A percentile compares a stretch with the other conserved stretches of the same genome.
Conservation (phyloP, 2,329 filamentous ascomycete species). For the Diplodia scrobiculata region DNA sequence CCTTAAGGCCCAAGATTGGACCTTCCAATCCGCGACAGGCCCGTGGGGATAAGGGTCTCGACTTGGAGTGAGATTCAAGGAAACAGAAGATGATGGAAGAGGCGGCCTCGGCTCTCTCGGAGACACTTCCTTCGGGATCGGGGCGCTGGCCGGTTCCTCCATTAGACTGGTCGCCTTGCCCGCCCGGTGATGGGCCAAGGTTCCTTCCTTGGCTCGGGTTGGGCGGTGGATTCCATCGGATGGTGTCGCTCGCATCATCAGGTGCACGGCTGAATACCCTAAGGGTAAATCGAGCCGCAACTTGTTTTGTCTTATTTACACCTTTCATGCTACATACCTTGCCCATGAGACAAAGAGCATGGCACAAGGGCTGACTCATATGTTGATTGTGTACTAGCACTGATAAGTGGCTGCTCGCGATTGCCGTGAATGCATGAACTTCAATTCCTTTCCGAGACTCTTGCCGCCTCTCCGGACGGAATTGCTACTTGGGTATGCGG, state of each 20-base stretch:
- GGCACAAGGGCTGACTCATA: not conserved
- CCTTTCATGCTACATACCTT: not conserved
- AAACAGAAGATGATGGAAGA: not conserved
- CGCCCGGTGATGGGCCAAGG: not conserved
- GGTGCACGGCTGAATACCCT: not conserved
- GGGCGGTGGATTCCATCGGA: not conserved
- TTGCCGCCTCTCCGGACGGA: too few species aligned
- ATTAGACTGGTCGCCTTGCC: not conserved
- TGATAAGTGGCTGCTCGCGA: not conserved
- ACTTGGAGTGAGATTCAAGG: slow-evolving; percentile 9
- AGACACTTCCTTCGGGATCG: slow-evolving; percentile 2
- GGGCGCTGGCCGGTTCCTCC: not conserved
- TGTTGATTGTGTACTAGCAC: not conserved
- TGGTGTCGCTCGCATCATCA: not conserved
- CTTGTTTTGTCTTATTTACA: not conserved
- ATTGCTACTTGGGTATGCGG: too few species aligned
- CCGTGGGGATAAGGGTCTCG: not conserved
- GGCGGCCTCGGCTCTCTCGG: not conserved
- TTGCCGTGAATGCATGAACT: not conserved
- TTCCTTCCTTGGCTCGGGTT: not conserved
- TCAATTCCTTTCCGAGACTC: not conserved
- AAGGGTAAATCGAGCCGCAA: slow-evolving; percentile 7
- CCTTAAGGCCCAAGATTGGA: not conserved
- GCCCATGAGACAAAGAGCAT: not conserved
- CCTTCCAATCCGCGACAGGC: not conserved